Evolutionary conservation across 2,329 filamentous ascomycete genomes (phyloP).

Genomic region (Alternaria panax): DNA sequence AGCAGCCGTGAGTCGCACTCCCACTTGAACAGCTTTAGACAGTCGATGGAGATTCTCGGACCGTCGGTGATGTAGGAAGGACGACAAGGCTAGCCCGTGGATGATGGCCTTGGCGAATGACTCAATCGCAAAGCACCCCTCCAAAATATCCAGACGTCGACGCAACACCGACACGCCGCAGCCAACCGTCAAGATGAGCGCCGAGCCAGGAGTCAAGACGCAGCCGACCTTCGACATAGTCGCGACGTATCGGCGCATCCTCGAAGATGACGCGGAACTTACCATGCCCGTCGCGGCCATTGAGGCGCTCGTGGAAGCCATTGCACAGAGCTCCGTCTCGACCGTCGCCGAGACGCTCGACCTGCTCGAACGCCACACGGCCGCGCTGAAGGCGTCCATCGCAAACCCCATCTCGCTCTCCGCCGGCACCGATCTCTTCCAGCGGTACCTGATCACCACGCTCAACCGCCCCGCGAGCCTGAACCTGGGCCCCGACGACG

Average conservation of each 20-base stretch:
- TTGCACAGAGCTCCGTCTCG: slow-evolving; percentile 78
- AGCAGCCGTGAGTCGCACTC: slow-evolving; percentile 26
- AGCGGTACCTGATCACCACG: slow-evolving; percentile 86
- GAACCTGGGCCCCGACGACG: slow-evolving; percentile 60
- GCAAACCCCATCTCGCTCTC: slow-evolving; percentile 90
- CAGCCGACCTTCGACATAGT: slow-evolving; percentile 62
- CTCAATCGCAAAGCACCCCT: slow-evolving; percentile 28
- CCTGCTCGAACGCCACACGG: slow-evolving; percentile 78
- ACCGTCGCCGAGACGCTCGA: slow-evolving; percentile 96
- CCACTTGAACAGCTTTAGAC: slow-evolving; percentile 22
- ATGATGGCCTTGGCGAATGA: slow-evolving; percentile 28
- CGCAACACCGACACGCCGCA: neutral
- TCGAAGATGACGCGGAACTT: slow-evolving; percentile 76
- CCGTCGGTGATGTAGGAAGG: slow-evolving; percentile 33
- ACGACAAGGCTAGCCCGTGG: too few species aligned
- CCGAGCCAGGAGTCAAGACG: slow-evolving; percentile 24
- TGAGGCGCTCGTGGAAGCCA: slow-evolving; percentile 85
- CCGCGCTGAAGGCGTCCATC: slow-evolving; percentile 77
- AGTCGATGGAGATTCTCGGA: slow-evolving; percentile 30
- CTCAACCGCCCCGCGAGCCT: slow-evolving; percentile 60
- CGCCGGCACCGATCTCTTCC: slow-evolving; percentile 94
- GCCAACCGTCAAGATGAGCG: slow-evolving; percentile 34
- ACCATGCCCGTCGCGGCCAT: slow-evolving; percentile 97
- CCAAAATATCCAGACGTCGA: slow-evolving; percentile 22
- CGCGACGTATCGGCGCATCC: slow-evolving; percentile 69